A percentile compares a stretch with the other conserved stretches of the same genome.
phyloP scores from a whole-genome alignment of 2,329 filamentous ascomycete species.

The Diaporthe citrichinensis region DNA sequence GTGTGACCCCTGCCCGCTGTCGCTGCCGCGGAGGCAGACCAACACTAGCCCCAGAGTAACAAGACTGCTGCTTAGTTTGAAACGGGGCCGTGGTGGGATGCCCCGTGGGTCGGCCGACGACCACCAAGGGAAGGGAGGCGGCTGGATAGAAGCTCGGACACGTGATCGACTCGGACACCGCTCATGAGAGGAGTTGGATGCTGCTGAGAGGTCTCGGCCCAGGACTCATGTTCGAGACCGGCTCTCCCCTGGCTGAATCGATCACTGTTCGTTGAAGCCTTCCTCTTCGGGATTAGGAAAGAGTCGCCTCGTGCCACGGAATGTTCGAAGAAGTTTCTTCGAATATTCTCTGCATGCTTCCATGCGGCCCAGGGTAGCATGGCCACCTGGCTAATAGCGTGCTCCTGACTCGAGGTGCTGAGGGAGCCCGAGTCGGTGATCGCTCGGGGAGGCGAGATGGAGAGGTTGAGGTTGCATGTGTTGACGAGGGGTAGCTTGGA shows the following conservation, averaged over 20 bases:
- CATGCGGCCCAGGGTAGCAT: constrained; percentile 34
- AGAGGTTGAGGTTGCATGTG: background rate
- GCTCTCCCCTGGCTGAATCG: constrained; percentile 27
- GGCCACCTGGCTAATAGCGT: constrained; percentile 8
- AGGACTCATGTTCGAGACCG: constrained; percentile 19
- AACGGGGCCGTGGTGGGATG: constrained; percentile 6
- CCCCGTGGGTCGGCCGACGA: constrained; percentile 22
- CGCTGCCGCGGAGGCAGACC: background rate
- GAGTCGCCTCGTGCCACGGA: background rate
- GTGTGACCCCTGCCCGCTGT: constrained; percentile 18
- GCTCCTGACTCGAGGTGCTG: constrained; percentile 32
- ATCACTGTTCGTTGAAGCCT: constrained; percentile 23
- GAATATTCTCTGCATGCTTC: constrained; percentile 36
- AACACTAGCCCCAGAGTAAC: constrained; percentile 26
- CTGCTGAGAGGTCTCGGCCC: constrained; percentile 6
- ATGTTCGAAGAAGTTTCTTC: constrained; percentile 29
- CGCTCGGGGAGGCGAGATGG: constrained; percentile 24
- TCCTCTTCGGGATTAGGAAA: constrained; percentile 4
- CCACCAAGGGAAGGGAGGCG: background rate
- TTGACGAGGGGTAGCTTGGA: constrained; percentile 24
- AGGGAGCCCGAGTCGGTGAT: constrained; percentile 27
- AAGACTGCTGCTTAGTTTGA: constrained; percentile 17
- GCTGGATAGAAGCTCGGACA: constrained; percentile 13
- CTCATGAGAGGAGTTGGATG: background rate
- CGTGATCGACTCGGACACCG: constrained; percentile 16